Evolutionary conservation across 1,284 basidiomycete species (phyloP).

Genomic region (Ceratobasidium sp.): DNA sequence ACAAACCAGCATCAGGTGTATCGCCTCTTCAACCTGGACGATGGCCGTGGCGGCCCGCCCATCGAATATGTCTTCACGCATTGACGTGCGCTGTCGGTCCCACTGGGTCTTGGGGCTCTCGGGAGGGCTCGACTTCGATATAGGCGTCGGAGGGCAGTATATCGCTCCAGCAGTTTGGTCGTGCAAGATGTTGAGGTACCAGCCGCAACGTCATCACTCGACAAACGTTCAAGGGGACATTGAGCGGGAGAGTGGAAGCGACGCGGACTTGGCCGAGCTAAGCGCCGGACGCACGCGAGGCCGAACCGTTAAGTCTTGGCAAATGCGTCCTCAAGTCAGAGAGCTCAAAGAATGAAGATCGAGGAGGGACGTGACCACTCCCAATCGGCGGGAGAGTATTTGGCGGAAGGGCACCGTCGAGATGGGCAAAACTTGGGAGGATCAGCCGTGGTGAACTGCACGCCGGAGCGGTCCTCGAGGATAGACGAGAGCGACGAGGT

Average conservation of each 20-base stretch:
- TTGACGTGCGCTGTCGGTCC: slow-evolving; percentile 13
- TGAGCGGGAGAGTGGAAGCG: slow-evolving; percentile 19
- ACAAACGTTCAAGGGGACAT: slow-evolving; percentile 36
- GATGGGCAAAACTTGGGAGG: slow-evolving; percentile 22
- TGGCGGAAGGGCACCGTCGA: slow-evolving; percentile 16
- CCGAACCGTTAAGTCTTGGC: slow-evolving; percentile 16
- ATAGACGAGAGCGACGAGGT: background rate
- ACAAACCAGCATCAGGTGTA: slow-evolving; percentile 45
- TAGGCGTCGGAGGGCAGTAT: too few species aligned
- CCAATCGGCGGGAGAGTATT: too few species aligned
- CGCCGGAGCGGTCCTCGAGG: background rate
- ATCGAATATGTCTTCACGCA: slow-evolving; percentile 17
- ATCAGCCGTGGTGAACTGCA: slow-evolving; percentile 27
- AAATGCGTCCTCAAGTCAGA: slow-evolving; percentile 37
- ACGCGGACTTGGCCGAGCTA: slow-evolving; percentile 23
- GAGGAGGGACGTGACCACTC: too few species aligned
- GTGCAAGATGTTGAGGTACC: too few species aligned
- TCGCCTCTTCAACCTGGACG: background rate
- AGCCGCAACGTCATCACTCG: too few species aligned
- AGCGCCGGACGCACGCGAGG: slow-evolving; percentile 4
- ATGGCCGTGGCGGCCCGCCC: background rate
- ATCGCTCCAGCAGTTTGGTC: too few species aligned
- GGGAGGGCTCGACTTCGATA: background rate
- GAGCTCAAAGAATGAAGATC: too few species aligned
- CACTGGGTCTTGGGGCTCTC: background rate